Percentiles rank a stretch among this genome's conserved stretches.
These are phyloP conservation scores for Mrakia blollopis DNA, from an alignment of 768 basidiomycete species.

Conservation along the genomic window DNA sequence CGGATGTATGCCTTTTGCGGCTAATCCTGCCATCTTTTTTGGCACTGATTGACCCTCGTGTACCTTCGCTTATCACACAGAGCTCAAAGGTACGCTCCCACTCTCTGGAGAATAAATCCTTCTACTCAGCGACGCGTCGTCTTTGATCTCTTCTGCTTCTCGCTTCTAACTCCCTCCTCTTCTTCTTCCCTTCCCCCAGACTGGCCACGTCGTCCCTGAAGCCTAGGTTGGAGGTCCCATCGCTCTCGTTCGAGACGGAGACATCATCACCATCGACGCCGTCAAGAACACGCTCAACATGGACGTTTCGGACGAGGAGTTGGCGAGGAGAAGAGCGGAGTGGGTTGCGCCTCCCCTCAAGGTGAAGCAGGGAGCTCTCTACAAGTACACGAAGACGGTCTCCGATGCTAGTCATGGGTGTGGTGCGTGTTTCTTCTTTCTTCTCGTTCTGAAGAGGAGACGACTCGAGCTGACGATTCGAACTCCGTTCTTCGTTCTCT, in stretches of 20 bases:
- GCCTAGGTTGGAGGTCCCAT: constrained; percentile 92
- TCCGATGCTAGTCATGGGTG: constrained; percentile 89
- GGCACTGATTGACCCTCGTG: no score
- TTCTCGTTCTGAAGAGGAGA: not conserved
- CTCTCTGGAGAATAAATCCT: no score
- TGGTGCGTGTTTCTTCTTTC: constrained; percentile 37
- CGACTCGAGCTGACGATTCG: not conserved
- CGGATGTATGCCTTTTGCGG: no score
- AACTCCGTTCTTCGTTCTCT: no score
- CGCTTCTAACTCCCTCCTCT: not conserved
- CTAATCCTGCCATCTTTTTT: no score
- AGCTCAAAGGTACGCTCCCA: no score
- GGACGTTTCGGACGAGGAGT: constrained; percentile 69
- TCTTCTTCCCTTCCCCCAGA: not conserved
- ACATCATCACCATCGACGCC: constrained; percentile 81
- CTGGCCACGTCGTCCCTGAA: constrained; percentile 94
- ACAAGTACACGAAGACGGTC: constrained; percentile 79
- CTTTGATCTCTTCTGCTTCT: not conserved
- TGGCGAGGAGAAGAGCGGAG: constrained; percentile 60
- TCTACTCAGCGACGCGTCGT: no score
- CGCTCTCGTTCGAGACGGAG: constrained; percentile 81
- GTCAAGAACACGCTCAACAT: constrained; percentile 73
- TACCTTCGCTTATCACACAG: no score
- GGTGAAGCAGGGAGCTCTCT: constrained; percentile 54
- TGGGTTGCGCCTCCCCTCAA: constrained; percentile 87